Base-by-base conservation (phyloP, 306 rosid genomes). In the Hippophae rhamnoides region DNA sequence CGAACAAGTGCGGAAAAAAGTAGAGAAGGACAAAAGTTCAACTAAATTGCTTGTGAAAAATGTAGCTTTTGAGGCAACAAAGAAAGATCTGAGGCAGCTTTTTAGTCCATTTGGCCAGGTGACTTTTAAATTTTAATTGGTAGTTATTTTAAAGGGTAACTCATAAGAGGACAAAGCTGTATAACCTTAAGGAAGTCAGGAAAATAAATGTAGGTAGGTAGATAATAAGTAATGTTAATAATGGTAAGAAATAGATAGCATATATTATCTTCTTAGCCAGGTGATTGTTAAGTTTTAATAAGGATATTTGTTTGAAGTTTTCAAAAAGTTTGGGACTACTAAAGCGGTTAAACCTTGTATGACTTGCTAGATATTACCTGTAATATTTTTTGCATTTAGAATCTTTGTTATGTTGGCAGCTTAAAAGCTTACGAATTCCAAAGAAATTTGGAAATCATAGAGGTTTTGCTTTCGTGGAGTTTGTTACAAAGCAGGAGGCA, bases 91-190 rank as follows among this genome's bases (percentile, higher is more conserved):
- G 68, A 80, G 94, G 56, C 86, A 82, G 73, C 80, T 93, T 58
- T 93, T 93, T 70, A 78, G 82, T 69, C 87, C 99, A 48, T 93
- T 84, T 67, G 95, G 99, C 71, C 95, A 93, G 99, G 99, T 92
- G 60, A 85, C 67, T 82, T 42, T 57, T 57, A 10, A 52, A 50
- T 54, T 67, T 68, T 42, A 41, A 5, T 26, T 26, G n/a, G 44
- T 43, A 40, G 41, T 58, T 1, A 14, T 26, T 11, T 14, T 8
- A 49, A 5, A 48, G 31, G 5, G 1, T 11, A 43, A 8, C 9
- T 8, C 31, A 9, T 8, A 6, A 12, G 12, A 60, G 38, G 3
- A 0, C 23, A 60, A 47, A 12, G 1, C 25, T n/a, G 7, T 57
- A 10, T 60, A 50, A 40, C 41, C 63, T 23, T 3, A 47, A 47